Evolutionary conservation across 2,329 filamentous ascomycete genomes (phyloP).

Genomic region (Arthrobotrys sphaeroides): DNA sequence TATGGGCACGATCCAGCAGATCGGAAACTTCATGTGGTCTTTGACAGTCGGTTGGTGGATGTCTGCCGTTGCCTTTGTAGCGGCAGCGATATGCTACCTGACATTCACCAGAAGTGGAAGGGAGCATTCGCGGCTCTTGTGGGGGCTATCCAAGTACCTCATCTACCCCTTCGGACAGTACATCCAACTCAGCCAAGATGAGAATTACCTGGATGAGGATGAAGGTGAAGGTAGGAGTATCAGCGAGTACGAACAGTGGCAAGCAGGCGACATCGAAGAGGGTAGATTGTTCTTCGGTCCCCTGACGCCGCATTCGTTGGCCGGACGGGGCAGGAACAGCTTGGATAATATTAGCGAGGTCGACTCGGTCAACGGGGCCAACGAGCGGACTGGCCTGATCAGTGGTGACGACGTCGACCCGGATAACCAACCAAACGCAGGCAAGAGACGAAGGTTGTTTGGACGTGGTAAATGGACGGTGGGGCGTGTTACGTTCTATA

Average conservation of each 20-base stretch:
- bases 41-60: slow-evolving; percentile 97
- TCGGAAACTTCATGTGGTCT: slow-evolving; percentile 93
- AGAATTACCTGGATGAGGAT: slow-evolving; percentile 92
- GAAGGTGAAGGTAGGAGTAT: slow-evolving; percentile 95
- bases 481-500: slow-evolving; percentile 92
- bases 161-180: slow-evolving; percentile 98
- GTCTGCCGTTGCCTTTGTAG: slow-evolving; percentile 76
- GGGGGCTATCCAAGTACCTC: slow-evolving; percentile 83
- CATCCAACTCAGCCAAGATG: slow-evolving; percentile 90
- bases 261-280: slow-evolving; percentile 95
- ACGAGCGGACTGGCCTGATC: slow-evolving; percentile 66
- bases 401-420: slow-evolving; percentile 62
- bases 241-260: slow-evolving; percentile 98
- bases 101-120: slow-evolving; percentile 80
- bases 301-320: slow-evolving; percentile 75
- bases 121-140: slow-evolving; percentile 85
- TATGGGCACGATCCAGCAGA: slow-evolving; percentile 82
- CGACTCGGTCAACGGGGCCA: slow-evolving; percentile 79
- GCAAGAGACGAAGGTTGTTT: slow-evolving; percentile 84
- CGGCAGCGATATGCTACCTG: slow-evolving; percentile 79
- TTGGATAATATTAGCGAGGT: slow-evolving; percentile 89
- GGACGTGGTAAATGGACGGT: slow-evolving; percentile 95
- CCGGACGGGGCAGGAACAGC: slow-evolving; percentile 86
- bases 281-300: slow-evolving; percentile 96
- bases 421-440: slow-evolving; percentile 57